Base-by-base conservation (phyloP, 306 rosid species). In the Cicer cuneatum region DNA sequence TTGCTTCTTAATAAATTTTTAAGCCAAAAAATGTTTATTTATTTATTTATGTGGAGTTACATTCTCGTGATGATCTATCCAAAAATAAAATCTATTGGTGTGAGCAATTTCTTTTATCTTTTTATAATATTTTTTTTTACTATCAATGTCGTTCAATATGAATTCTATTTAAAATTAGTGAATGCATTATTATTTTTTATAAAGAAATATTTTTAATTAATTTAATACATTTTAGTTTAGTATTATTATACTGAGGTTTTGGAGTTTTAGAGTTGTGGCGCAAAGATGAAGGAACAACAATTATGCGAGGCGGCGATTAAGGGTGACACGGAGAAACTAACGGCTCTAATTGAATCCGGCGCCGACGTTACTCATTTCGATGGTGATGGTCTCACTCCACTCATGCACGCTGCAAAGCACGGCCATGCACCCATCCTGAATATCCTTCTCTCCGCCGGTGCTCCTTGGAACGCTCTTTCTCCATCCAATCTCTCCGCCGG, bases 391-490 rank as follows among this genome's bases (percentile, higher is more conserved):
- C 82, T 92, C 29, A 85, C 82, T 80, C 97, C 98, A 72, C 92
- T 92, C 8, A 92, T 92, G 98, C 90, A 92, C 84, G 96, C 97
- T 1, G 89, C 99, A 64, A 87, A 95, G 72, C 83, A 78, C 10
- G 97, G 96, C 72, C 93, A 95, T 64, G 89, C 93, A 76, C 47
- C 68, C 24, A 74, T 73, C 46, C 69, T 90, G 61, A 80, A 78
- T 79, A 15, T 39, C 63, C 92, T 95, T 58, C 90, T 92, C 57
- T 87, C 89, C 57, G 85, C 87, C 21, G 98, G 96, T n/a, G 89
- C 96, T 7, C 97, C 98, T 2, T 90, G 99, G 97, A 92, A 92
- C 59, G 97, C 93, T n/a, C 92, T 94, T 57, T 90, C 94, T 75
- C 96, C 93, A 4, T 87, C 89, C 85, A 83, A 78, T 71, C 78